A percentile compares a stretch with the other conserved stretches of the same genome.
phyloP scores from a whole-genome alignment of 2,329 filamentous ascomycete genomes.

The Fusarium mangiferae region DNA sequence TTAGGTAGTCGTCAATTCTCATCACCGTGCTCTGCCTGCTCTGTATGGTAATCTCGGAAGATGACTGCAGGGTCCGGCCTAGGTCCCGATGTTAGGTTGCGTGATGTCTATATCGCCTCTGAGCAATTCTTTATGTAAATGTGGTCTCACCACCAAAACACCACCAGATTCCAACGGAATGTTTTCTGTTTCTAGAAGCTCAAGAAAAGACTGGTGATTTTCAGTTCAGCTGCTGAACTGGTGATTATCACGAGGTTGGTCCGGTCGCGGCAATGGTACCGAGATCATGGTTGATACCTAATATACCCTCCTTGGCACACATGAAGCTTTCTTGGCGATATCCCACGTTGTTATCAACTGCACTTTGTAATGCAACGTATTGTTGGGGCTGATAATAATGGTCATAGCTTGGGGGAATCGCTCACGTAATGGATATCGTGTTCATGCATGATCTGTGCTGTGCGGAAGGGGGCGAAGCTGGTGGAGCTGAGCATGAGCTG shows the following conservation, averaged over 20 bases:
- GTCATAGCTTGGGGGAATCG: constrained; percentile 80
- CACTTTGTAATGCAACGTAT: constrained; percentile 66
- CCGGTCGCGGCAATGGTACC: background rate
- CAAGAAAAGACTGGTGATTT: background rate
- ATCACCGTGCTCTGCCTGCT: constrained; percentile 6
- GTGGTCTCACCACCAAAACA: background rate
- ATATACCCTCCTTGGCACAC: background rate
- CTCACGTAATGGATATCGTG: constrained; percentile 72
- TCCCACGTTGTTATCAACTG: background rate
- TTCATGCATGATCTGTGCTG: constrained; percentile 77
- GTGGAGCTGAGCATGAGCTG: constrained; percentile 58
- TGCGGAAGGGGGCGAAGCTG: constrained; percentile 74
- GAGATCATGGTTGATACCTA: background rate
- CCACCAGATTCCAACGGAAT: background rate
- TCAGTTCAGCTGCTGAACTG: background rate
- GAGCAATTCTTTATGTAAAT: background rate
- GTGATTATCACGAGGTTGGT: background rate
- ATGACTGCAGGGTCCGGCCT: background rate
- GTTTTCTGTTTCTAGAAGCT: background rate
- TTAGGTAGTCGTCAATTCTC: background rate
- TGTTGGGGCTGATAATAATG: constrained; percentile 61
- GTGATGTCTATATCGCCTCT: background rate
- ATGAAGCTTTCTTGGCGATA: background rate
- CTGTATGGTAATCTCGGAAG: background rate
- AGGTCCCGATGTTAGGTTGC: background rate